phyloP scores from a whole-genome alignment of 2,329 filamentous ascomycete genomes.

The Colletotrichum zoysiae region DNA sequence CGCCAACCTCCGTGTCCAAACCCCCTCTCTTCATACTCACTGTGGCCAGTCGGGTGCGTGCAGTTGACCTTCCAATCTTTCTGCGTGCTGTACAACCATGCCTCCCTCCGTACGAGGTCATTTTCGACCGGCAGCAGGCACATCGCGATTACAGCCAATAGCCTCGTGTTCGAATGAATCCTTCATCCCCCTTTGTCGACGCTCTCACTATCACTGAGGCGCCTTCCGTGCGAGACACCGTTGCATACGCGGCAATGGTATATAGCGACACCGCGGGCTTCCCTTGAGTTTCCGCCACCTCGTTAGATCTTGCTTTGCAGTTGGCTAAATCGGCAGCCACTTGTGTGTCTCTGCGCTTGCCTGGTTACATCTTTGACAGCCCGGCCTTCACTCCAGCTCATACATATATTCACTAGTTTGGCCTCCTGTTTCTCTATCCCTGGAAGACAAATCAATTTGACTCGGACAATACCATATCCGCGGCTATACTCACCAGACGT shows the following conservation, averaged over 20 bases:
- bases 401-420: not conserved
- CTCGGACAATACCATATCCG: not conserved
- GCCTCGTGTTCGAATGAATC: constrained; percentile 19
- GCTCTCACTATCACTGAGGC: constrained; percentile 7
- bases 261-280: constrained; percentile 19
- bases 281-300: not conserved
- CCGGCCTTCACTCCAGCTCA: not conserved
- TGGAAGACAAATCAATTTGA: not conserved
- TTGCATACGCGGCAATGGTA: constrained; percentile 4
- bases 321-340: not conserved
- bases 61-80: constrained; percentile 21
- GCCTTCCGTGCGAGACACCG: not conserved
- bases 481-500: constrained; percentile 6
- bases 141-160: constrained; percentile 45
- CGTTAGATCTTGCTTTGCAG: not conserved
- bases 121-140: constrained; percentile 50
- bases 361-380: not conserved
- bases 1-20: not conserved
- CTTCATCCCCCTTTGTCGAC: constrained; percentile 3
- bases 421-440: not conserved
- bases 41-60: constrained; percentile 35
- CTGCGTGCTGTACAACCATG: constrained; percentile 35
- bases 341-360: not conserved
- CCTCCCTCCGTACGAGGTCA: constrained; percentile 51
- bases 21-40: not conserved